Percentiles rank a stretch among this genome's conserved stretches.
These are phyloP conservation scores for Rhynchosporium agropyri DNA, from an alignment of 2,329 filamentous ascomycete genomes.

Conservation along the genomic window DNA sequence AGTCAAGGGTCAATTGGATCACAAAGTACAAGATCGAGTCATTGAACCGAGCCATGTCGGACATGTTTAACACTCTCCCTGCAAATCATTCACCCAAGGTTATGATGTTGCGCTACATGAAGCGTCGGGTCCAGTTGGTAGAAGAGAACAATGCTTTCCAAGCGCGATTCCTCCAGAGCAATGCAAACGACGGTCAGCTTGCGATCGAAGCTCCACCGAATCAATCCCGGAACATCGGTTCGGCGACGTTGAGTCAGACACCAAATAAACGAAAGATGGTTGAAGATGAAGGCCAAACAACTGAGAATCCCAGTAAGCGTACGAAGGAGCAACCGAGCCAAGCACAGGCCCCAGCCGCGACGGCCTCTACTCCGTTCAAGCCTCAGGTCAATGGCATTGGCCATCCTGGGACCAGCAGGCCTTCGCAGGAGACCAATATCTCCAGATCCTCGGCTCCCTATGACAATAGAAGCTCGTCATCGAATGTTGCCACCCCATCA, in stretches of 20 bases:
- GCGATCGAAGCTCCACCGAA: slow-evolving; percentile 9
- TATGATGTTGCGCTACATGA: slow-evolving; percentile 24
- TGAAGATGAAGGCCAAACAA: slow-evolving; percentile 31
- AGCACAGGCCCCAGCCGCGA: not conserved
- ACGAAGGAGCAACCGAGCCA: slow-evolving; percentile 15
- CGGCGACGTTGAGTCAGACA: slow-evolving; percentile 9
- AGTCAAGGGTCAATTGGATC: slow-evolving; percentile 33
- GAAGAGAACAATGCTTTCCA: slow-evolving; percentile 10
- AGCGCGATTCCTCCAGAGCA: not conserved
- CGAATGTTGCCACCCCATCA: slow-evolving; percentile 23
- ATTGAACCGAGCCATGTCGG: slow-evolving; percentile 38
- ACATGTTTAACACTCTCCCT: slow-evolving; percentile 30
- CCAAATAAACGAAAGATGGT: slow-evolving; percentile 32
- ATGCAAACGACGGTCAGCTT: slow-evolving; percentile 1
- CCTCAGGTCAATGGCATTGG: not conserved
- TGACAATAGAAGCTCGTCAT: not conserved
- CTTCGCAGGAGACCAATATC: not conserved
- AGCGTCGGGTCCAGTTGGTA: slow-evolving; percentile 28
- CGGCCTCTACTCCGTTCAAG: not conserved
- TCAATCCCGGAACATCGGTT: slow-evolving; percentile 1
- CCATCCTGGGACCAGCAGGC: not conserved
- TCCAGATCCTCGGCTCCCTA: not conserved
- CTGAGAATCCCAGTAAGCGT: slow-evolving; percentile 36
- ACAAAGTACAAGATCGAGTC: slow-evolving; percentile 38
- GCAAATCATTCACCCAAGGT: slow-evolving; percentile 18